These are phyloP conservation scores for Leptosphaerulina australis DNA, from an alignment of 2,329 filamentous ascomycete species.

Conservation along the genomic window DNA sequence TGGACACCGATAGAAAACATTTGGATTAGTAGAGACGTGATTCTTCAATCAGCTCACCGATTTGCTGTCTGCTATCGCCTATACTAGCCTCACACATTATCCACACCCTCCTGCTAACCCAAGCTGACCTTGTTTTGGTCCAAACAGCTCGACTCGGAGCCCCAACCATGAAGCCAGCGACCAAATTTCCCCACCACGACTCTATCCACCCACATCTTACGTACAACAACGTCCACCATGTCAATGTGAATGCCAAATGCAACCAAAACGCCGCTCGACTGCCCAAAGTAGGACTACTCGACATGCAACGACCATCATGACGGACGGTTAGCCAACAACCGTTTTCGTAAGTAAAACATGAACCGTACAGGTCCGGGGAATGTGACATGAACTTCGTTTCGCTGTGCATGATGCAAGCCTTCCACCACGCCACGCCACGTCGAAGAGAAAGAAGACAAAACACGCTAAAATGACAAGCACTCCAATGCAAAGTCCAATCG, in stretches of 20 bases:
- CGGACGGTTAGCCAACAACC: slow-evolving; percentile 1
- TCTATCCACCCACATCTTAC: not conserved
- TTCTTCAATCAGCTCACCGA: not conserved
- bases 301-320: slow-evolving; percentile 4
- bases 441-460: slow-evolving; percentile 4
- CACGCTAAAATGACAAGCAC: slow-evolving; percentile 22
- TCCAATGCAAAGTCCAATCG: slow-evolving; percentile 26
- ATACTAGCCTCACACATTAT: not conserved
- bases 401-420: slow-evolving; percentile 4
- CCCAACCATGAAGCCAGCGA: too few relatives aligned
- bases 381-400: slow-evolving; percentile 14
- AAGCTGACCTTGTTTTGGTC: not conserved
- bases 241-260: slow-evolving; percentile 7
- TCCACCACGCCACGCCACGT: slow-evolving; percentile 6
- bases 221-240: slow-evolving; percentile 1
- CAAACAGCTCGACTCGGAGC: not conserved
- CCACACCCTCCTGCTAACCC: not conserved
- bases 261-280: slow-evolving; percentile 10
- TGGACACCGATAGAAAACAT: not conserved
- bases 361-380: slow-evolving; percentile 18
- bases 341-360: slow-evolving; percentile 17
- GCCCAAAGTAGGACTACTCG: not conserved
- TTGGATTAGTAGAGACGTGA: not conserved
- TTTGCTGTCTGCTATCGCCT: not conserved
- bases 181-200: too few relatives aligned